Evolutionary conservation across 108 stramenopile species (phyloP).

Genomic region (Pinguiococcus pyrenoidosus): DNA sequence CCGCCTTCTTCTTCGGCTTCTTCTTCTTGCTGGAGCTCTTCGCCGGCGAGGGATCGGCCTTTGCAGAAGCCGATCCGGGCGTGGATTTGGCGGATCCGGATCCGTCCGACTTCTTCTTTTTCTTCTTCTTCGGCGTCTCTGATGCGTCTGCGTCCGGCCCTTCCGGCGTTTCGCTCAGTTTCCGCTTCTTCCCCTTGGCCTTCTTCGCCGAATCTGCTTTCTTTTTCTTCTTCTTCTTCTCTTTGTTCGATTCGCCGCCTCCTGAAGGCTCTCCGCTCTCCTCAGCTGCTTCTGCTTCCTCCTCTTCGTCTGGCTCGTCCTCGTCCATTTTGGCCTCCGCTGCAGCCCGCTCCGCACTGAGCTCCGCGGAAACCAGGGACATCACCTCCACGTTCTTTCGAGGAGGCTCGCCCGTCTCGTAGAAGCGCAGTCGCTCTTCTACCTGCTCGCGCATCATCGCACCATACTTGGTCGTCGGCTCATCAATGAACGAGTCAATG

Average conservation of each 20-base stretch:
- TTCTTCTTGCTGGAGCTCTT: not conserved
- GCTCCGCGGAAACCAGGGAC: conserved; percentile 69
- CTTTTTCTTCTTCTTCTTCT: conserved; percentile 23
- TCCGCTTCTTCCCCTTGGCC: no score
- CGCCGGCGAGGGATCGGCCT: no score
- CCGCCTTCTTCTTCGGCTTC: not conserved
- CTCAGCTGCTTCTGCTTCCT: conserved; percentile 18
- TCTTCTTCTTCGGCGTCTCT: not conserved
- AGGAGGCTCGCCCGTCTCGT: conserved; percentile 95
- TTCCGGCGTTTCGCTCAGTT: no score
- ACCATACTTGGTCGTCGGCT: conserved; percentile 79
- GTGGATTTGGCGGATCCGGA: not conserved
- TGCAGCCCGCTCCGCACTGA: conserved; percentile 38
- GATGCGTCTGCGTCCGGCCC: not conserved
- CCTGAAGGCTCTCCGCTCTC: not conserved
- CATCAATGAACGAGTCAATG: conserved; percentile 71
- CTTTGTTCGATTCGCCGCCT: conserved; percentile 13
- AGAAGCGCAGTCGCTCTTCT: conserved; percentile 95
- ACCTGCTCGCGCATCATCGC: conserved; percentile 95
- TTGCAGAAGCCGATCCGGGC: no score
- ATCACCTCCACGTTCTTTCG: conserved; percentile 94
- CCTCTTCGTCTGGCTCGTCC: conserved; percentile 13
- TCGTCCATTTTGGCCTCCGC: conserved; percentile 4
- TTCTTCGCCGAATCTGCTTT: not conserved
- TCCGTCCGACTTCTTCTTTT: not conserved